Percentiles rank a stretch among this genome's conserved stretches.
Evolutionary conservation across 2,329 filamentous ascomycete genomes (phyloP).

Genomic region (Colletotrichum salicis): DNA sequence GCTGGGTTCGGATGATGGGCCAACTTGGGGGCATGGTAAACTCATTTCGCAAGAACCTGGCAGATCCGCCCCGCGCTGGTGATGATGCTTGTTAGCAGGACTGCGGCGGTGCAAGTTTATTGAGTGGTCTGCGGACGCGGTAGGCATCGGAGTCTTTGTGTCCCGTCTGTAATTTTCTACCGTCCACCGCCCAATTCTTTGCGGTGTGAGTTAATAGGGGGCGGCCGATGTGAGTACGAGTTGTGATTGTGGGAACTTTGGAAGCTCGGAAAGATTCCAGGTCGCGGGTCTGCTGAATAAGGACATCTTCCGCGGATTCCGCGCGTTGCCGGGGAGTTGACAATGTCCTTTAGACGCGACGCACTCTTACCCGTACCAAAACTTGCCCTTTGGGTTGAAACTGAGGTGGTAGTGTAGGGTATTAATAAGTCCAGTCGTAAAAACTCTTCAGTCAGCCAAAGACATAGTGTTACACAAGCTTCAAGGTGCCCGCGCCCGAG

Average conservation of each 20-base stretch:
- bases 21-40: background rate
- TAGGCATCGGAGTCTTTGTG: background rate
- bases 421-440: background rate
- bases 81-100: background rate
- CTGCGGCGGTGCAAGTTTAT: background rate
- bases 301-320: background rate
- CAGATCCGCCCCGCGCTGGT: background rate
- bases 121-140: background rate
- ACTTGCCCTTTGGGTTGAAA: background rate
- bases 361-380: background rate
- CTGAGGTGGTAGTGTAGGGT: background rate
- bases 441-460: background rate
- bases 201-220: background rate
- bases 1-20: background rate
- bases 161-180: background rate
- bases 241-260: background rate
- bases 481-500: background rate
- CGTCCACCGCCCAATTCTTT: background rate
- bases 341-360: background rate
- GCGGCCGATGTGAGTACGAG: background rate
- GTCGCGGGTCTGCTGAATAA: background rate
- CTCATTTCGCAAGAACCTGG: slow-evolving; percentile 4
- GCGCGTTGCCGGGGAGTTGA: background rate
- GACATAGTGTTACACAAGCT: background rate
- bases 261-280: background rate